Conservation (phyloP, 495 filamentous ascomycete genomes). For the Pseudomonodictys pantanalensis region DNA sequence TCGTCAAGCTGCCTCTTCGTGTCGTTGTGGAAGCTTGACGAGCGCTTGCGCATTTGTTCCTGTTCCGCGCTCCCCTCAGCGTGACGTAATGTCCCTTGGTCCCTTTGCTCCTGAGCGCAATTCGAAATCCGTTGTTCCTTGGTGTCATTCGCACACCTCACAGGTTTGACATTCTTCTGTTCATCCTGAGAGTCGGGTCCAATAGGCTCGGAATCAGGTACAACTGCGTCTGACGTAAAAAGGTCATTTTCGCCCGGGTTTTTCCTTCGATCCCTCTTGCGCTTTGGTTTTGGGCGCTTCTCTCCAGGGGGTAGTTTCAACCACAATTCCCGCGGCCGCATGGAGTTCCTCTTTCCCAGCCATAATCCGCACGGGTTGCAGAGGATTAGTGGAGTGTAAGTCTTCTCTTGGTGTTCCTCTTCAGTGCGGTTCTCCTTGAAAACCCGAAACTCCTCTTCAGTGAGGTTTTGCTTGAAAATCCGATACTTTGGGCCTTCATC, state of each 20-base stretch:
- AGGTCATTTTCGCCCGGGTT: constrained; percentile 6
- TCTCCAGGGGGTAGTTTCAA: constrained; percentile 49
- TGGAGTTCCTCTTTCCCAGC: constrained; percentile 80
- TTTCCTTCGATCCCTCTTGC: constrained; percentile 34
- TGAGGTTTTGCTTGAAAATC: constrained; percentile 81
- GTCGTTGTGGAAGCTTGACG: constrained; percentile 6
- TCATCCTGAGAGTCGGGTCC: not conserved
- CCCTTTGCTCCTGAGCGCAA: too few species aligned
- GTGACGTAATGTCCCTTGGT: too few species aligned
- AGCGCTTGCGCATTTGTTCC: not conserved
- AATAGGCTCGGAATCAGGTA: constrained; percentile 19
- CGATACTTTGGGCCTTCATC: constrained; percentile 61
- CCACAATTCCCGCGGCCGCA: constrained; percentile 83
- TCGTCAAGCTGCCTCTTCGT: not conserved
- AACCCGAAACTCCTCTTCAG: too few species aligned
- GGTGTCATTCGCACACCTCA: not conserved
- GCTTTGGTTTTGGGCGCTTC: constrained; percentile 37
- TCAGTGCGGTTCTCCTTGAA: too few species aligned
- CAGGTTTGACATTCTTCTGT: not conserved
- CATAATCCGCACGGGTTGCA: constrained; percentile 97
- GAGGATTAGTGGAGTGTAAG: constrained; percentile 66
- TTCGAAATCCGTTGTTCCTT: too few species aligned
- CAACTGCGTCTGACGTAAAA: constrained; percentile 15
- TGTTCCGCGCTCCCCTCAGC: not conserved
- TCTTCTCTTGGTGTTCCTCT: constrained; percentile 51